A percentile compares a stretch with the other conserved stretches of the same genome.
Evolutionary conservation across 306 rosid genomes (phyloP).

Genomic region (Erythrophleum fordii): DNA sequence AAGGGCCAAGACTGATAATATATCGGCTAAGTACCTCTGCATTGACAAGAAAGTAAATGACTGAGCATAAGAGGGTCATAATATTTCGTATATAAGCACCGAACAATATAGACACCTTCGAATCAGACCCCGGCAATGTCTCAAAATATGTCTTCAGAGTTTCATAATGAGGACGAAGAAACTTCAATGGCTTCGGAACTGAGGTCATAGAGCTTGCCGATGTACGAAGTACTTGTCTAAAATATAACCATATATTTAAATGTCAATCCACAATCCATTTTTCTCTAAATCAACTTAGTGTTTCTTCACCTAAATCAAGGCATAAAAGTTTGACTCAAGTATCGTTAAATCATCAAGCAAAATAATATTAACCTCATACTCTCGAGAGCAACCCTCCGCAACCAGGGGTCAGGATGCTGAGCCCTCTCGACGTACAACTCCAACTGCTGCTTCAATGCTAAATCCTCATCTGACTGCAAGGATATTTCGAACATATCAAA

Average conservation of each 20-base stretch:
- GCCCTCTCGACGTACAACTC: conserved; percentile 89
- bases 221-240: conserved; percentile 81
- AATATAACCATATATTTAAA: conserved; percentile 29
- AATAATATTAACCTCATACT: conserved; percentile 75
- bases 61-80: conserved; percentile 14
- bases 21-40: conserved; percentile 91
- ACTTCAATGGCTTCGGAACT: conserved; percentile 92
- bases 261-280: neutral
- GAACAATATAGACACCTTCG: conserved; percentile 51
- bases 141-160: conserved; percentile 78
- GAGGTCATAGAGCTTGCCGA: conserved; percentile 95
- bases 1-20: conserved; percentile 87
- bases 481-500: conserved; percentile 7
- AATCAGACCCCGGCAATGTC: conserved; percentile 62
- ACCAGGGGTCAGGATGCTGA: conserved; percentile 75
- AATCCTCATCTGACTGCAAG: conserved; percentile 84
- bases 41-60: conserved; percentile 31
- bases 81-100: neutral
- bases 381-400: conserved; percentile 82
- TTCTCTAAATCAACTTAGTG: neutral
- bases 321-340: neutral
- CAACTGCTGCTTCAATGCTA: conserved; percentile 81
- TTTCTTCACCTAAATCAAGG: neutral
- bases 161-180: conserved; percentile 87
- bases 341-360: neutral